Evolutionary conservation across 129 eudicot species (phyloP), one percentile per base, ranked within the genome.

Genomic region (Pseudognaphalium luteoalbum): DNA sequence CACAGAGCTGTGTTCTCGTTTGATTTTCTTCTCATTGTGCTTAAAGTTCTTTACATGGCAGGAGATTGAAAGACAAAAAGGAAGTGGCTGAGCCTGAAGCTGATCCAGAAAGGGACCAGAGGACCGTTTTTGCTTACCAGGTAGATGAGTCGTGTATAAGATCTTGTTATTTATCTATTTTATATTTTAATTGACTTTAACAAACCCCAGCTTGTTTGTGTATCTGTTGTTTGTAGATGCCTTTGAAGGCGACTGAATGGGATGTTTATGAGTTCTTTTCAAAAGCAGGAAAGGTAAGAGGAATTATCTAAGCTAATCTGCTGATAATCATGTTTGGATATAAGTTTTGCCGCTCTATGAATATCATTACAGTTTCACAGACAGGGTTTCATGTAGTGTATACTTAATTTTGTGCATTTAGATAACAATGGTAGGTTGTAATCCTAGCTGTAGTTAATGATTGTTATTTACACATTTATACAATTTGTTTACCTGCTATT

Each of bases 11-110:
- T 39, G 44, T 70, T 50, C 22, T 19, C 29, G 10, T n/a, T 62
- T 59, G 71, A 50, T 44, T 78, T 70, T 61, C 5, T 78, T 56
- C 81, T 78, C 37, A 78, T 78, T 78, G 22, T 60, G 76, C 65
- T 78, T 33, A 33, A 70, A 78, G 82, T 70, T 80, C 68, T 73
- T 41, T 78, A 25, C 71, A 29, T 82, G 61, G 83, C 96, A 94
- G 98, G 97, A 89, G 96, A 81, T 83, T 80, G 73, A 94, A 89
- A 76, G 97, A 88, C 19, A 94, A 94, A 79, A 91, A 88, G 78
- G 98, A 94, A 82, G 86, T 72, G 22, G 83, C 70, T 30, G 98
- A 94, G 87, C 97, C 98, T 81, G 98, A 94, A 91, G 97, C 97
- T 72, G 98, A 59, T 59, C 97, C 99, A 66, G 99, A 94, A 78